Conservation (phyloP, 176 grass and related monocot species). For the Tillandsia leiboldiana region DNA sequence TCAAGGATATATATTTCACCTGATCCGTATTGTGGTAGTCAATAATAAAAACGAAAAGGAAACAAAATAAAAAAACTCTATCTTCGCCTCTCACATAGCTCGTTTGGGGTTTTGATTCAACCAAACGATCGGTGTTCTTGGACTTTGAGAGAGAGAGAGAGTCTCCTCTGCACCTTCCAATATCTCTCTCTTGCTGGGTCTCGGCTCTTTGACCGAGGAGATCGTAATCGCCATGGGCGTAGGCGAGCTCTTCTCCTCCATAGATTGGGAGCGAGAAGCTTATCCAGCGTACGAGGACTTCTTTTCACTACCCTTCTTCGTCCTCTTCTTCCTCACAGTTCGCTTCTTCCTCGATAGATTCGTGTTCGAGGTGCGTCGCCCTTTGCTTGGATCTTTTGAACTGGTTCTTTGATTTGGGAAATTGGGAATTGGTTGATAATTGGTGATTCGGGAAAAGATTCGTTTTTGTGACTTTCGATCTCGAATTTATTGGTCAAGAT, state of each 20-base stretch:
- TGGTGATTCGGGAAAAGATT: neutral
- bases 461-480: neutral
- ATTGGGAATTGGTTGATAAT: neutral
- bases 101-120: too few relatives aligned
- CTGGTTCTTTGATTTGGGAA: neutral
- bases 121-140: too few relatives aligned
- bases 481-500: neutral
- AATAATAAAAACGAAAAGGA: too few relatives aligned
- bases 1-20: too few relatives aligned
- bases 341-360: constrained; percentile 82
- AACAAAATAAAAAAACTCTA: too few relatives aligned
- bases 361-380: constrained; percentile 56
- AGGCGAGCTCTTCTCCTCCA: constrained; percentile 27
- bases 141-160: too few relatives aligned
- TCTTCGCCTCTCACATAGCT: too few relatives aligned
- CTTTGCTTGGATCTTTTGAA: neutral
- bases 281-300: constrained; percentile 68
- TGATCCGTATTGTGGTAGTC: too few relatives aligned
- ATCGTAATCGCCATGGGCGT: constrained; percentile 21
- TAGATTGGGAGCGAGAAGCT: constrained; percentile 69
- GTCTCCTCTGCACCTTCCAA: neutral
- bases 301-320: constrained; percentile 60
- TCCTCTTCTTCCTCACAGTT: constrained; percentile 69
- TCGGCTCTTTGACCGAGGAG: neutral
- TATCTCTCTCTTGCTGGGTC: neutral